Base-by-base conservation (phyloP, 176 grass and related monocot genomes). In the Oryza officinalis region DNA sequence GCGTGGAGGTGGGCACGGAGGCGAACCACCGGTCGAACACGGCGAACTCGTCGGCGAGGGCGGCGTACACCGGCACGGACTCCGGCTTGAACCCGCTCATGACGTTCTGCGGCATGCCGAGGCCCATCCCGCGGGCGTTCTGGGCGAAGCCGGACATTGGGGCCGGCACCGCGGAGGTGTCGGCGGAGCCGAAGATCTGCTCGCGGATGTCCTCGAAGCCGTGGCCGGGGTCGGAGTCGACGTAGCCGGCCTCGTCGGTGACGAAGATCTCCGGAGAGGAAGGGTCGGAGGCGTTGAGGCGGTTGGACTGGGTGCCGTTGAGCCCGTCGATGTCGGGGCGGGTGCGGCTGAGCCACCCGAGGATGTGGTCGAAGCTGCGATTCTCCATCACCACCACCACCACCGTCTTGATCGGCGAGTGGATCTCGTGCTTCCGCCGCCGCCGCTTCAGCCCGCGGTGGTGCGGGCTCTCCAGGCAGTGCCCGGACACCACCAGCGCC, bases 351-450 rank as follows among this genome's bases (percentile, higher is more conserved):
- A 98, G 85, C 96, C 93, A 98, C 4, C 96, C 96, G 15, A 98
- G 89, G 82, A 98, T 84, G 69, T 98, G 96, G 66, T 98, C 93
- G 83, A 98, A 98, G 86, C 92, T 95, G n/a, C 96, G 93, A 77
- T 98, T 98, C 96, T 98, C 93, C 96, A 98, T 98, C 9, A 93
- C 90, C 3, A 98, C 67, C 22, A 98, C 91, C 20, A 98, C 96
- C 54, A 98, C 84, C 38, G 93, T 98, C 87, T 98, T 98, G 80
- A 98, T 82, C 20, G 96, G 96, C 3, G 89, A 94, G 64, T 86
- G 84, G 89, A 98, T 98, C 89, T 97, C 92, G 87, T 91, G 95
- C 92, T 97, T 92, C 69, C 67, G 31, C 9, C 81, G 87, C 8
- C 81, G 79, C 57, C 88, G 86, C 81, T 85, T 86, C 63, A 76